Conservation (phyloP, 2,329 filamentous ascomycete genomes). For the Kalmusia sp. region DNA sequence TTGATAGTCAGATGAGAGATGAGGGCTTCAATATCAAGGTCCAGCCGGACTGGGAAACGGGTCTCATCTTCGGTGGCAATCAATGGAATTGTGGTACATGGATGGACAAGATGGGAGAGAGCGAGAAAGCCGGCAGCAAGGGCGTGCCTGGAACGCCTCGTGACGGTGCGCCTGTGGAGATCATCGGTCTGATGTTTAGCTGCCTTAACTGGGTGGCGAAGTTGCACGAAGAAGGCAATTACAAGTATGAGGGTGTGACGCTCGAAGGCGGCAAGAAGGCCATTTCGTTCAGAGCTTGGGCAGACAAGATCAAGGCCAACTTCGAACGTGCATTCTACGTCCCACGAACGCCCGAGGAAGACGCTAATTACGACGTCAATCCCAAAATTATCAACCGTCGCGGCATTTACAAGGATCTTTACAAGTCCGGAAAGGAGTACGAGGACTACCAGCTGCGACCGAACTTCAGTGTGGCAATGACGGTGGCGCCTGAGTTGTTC, state of each 20-base stretch:
- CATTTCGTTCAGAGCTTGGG: constrained; percentile 81
- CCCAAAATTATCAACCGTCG: constrained; percentile 81
- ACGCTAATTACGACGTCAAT: constrained; percentile 81
- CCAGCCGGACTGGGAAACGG: constrained; percentile 87
- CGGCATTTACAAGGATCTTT: constrained; percentile 98
- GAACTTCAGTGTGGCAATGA: constrained; percentile 96
- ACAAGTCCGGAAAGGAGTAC: constrained; percentile 91
- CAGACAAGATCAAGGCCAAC: constrained; percentile 76
- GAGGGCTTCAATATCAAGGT: constrained; percentile 93
- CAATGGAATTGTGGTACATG: constrained; percentile 96
- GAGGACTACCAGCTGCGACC: constrained; percentile 96
- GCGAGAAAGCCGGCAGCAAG: constrained; percentile 86
- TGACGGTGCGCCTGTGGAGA: constrained; percentile 93
- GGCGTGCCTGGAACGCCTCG: constrained; percentile 95
- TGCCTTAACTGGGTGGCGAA: constrained; percentile 79
- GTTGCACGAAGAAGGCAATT: constrained; percentile 72
- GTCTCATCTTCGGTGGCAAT: constrained; percentile 92
- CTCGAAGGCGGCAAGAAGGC: constrained; percentile 63
- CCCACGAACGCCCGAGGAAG: constrained; percentile 72
- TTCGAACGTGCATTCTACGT: constrained; percentile 95
- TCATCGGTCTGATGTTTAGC: constrained; percentile 92
- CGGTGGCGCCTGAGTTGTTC: constrained; percentile 89
- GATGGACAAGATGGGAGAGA: constrained; percentile 99
- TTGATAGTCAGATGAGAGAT: constrained; percentile 92
- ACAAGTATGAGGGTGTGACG: constrained; percentile 75